A percentile compares a stretch with the other conserved stretches of the same genome.
These are phyloP conservation scores for Saturnispora besseyi DNA, from an alignment of 805 yeast genomes.

Conservation along the genomic window DNA sequence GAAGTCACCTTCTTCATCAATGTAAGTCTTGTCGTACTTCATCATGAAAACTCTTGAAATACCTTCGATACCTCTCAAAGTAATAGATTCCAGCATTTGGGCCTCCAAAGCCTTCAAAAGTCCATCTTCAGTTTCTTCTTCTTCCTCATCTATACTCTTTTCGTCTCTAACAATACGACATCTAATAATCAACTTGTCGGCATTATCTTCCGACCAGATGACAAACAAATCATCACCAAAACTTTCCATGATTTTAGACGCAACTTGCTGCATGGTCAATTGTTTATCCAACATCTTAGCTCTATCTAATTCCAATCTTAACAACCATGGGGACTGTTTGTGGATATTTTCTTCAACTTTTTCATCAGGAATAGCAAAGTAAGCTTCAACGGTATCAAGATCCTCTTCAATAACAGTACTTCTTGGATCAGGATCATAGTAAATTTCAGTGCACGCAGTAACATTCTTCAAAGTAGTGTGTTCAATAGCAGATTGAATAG, in stretches of 20 bases:
- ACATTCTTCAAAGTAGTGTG: conserved; percentile 93
- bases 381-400: conserved; percentile 93
- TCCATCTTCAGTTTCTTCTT: conserved; percentile 94
- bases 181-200: conserved; percentile 92
- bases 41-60: conserved; percentile 85
- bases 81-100: conserved; percentile 91
- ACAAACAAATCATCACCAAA: conserved; percentile 94
- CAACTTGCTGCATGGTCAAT: conserved; percentile 96
- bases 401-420: conserved; percentile 95
- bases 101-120: conserved; percentile 90
- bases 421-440: conserved; percentile 96
- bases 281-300: conserved; percentile 98
- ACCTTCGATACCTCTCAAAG: conserved; percentile 92
- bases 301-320: conserved; percentile 94
- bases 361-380: conserved; percentile 96
- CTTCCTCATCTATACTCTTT: conserved; percentile 84
- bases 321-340: conserved; percentile 95
- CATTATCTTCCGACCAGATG: conserved; percentile 98
- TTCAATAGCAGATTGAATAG: conserved; percentile 92
- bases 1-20: conserved; percentile 79
- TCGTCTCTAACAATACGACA: conserved; percentile 98
- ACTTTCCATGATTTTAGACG: conserved; percentile 85
- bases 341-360: conserved; percentile 90
- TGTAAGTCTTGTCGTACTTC: conserved; percentile 66
- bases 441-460: conserved; percentile 95